phyloP scores from a whole-genome alignment of 2,329 filamentous ascomycete species.

The Penicillium rolfsii region DNA sequence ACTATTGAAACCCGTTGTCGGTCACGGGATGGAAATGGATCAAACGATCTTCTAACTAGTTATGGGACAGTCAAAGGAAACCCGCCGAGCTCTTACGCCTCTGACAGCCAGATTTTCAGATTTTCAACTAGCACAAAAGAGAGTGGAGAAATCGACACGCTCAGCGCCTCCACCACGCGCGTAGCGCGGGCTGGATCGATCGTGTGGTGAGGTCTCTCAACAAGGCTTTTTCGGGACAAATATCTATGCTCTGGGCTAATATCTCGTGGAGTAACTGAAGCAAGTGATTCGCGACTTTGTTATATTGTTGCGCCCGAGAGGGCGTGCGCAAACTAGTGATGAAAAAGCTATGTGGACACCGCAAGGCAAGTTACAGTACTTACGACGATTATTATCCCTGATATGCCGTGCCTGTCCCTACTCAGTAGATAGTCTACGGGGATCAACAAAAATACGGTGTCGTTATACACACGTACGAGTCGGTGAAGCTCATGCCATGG shows the following conservation, averaged over 20 bases:
- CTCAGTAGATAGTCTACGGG: background rate
- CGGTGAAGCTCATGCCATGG: background rate
- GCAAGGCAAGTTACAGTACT: slow-evolving; percentile 1
- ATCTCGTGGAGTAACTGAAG: background rate
- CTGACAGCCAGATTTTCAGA: background rate
- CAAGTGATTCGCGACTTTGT: background rate
- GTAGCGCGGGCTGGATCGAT: background rate
- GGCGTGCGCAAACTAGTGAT: no score
- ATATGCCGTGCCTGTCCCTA: background rate
- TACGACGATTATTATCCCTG: background rate
- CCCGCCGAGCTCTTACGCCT: background rate
- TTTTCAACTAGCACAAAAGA: background rate
- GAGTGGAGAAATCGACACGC: background rate
- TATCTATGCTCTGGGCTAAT: background rate
- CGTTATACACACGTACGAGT: background rate
- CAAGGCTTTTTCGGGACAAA: background rate
- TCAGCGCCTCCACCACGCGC: background rate
- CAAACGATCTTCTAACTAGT: background rate
- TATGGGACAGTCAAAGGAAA: background rate
- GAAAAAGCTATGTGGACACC: background rate
- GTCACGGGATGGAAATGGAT: background rate
- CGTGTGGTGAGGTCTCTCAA: background rate
- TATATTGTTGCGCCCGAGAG: background rate
- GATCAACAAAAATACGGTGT: background rate
- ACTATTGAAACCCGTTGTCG: background rate